Evolutionary conservation across 2,329 filamentous ascomycete genomes (phyloP).

Genomic region (Bipolaris sorokiniana): DNA sequence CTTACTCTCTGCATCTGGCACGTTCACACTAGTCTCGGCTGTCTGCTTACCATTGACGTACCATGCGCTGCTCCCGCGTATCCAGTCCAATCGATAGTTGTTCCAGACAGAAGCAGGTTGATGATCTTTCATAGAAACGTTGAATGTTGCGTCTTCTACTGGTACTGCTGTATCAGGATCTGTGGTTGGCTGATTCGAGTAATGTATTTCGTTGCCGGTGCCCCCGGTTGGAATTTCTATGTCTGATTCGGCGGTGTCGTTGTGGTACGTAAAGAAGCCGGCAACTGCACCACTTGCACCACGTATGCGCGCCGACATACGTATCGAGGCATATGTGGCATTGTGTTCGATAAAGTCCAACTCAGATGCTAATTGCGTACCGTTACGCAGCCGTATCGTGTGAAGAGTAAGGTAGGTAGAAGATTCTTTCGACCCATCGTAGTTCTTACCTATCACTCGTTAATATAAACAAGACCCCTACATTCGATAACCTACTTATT

Average conservation of each 20-base stretch:
- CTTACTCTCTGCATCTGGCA: conserved; percentile 13
- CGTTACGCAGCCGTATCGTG: conserved; percentile 8
- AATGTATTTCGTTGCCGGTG: conserved; percentile 5
- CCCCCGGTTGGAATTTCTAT: conserved; percentile 19
- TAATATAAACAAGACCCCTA: not conserved
- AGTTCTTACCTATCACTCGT: not conserved
- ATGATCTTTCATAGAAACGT: conserved; percentile 4
- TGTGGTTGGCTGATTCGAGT: conserved; percentile 18
- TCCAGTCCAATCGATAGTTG: conserved; percentile 19
- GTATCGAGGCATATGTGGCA: conserved; percentile 18
- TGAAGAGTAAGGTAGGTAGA: conserved; percentile 12
- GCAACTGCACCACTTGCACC: conserved; percentile 18
- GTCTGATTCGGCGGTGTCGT: conserved; percentile 20
- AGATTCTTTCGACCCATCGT: not conserved
- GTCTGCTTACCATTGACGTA: conserved; percentile 17
- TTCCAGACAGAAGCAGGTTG: conserved; percentile 14
- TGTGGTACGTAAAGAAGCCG: conserved; percentile 21
- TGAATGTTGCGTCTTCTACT: conserved; percentile 18
- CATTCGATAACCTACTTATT: conserved; percentile 9
- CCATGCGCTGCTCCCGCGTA: conserved; percentile 13
- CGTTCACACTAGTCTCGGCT: conserved; percentile 10
- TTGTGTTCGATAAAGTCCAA: conserved; percentile 18
- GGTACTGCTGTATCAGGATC: conserved; percentile 9
- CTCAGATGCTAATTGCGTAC: conserved; percentile 13
- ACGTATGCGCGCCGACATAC: conserved; percentile 16